These are phyloP conservation scores for Pezicula neosporulosa DNA, from an alignment of 2,329 filamentous ascomycete genomes.

Conservation along the genomic window DNA sequence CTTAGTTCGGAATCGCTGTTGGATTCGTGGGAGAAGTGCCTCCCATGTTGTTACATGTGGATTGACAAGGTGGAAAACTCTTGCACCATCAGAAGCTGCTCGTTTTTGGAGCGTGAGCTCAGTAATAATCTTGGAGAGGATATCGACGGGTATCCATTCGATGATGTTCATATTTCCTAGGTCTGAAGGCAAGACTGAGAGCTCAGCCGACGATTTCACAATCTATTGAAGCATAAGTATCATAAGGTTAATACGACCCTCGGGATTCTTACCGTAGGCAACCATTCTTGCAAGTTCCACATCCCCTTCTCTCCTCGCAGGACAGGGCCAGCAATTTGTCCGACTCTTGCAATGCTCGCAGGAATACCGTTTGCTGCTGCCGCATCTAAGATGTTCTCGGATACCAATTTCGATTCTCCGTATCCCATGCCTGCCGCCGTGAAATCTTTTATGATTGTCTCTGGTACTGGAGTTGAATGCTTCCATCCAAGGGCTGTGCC, in stretches of 20 bases:
- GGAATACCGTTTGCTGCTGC: slow-evolving; percentile 35
- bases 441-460: slow-evolving; percentile 28
- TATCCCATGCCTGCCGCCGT: slow-evolving; percentile 26
- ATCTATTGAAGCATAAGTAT: slow-evolving; percentile 6
- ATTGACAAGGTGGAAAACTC: slow-evolving; percentile 23
- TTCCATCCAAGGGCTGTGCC: slow-evolving; percentile 12
- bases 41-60: slow-evolving; percentile 17
- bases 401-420: slow-evolving; percentile 22
- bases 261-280: slow-evolving; percentile 35
- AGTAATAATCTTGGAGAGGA: slow-evolving; percentile 32
- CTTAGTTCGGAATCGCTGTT: slow-evolving; percentile 1
- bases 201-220: neutral
- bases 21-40: slow-evolving; percentile 18
- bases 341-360: slow-evolving; percentile 39
- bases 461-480: slow-evolving; percentile 25
- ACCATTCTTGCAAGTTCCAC: slow-evolving; percentile 56
- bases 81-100: neutral
- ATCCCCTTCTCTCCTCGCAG: slow-evolving; percentile 29
- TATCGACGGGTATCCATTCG: slow-evolving; percentile 43
- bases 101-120: slow-evolving; percentile 18
- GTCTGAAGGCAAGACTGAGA: slow-evolving; percentile 22
- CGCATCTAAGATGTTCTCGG: slow-evolving; percentile 36
- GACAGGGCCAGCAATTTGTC: slow-evolving; percentile 41
- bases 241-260: neutral
- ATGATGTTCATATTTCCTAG: slow-evolving; percentile 31